Conservation (phyloP, 352 stramenopile species). For the Phytophthora uliginosa region DNA sequence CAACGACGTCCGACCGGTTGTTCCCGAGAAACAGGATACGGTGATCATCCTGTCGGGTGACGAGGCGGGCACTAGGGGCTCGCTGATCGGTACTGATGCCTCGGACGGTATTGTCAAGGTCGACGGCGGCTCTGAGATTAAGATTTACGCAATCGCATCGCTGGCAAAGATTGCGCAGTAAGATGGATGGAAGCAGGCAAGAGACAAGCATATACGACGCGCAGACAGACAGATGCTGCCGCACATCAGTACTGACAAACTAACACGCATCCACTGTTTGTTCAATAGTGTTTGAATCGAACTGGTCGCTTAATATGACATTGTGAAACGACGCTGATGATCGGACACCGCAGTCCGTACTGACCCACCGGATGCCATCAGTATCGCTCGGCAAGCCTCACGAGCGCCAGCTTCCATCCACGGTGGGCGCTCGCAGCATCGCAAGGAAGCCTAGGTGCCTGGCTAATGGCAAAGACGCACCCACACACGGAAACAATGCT, state of each 20-base stretch:
- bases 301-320: slow-evolving; percentile 24
- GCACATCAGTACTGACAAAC: slow-evolving; percentile 37
- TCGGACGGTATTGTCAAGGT: slow-evolving; percentile 92
- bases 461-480: background rate
- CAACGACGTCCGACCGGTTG: slow-evolving; percentile 77
- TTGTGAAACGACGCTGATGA: slow-evolving; percentile 34
- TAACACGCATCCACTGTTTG: slow-evolving; percentile 36
- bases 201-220: slow-evolving; percentile 27
- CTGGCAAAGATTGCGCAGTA: slow-evolving; percentile 89
- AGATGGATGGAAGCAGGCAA: slow-evolving; percentile 42
- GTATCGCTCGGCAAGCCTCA: slow-evolving; percentile 17
- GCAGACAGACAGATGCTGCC: slow-evolving; percentile 31
- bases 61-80: slow-evolving; percentile 86
- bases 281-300: slow-evolving; percentile 32
- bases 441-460: slow-evolving; percentile 17
- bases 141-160: slow-evolving; percentile 88
- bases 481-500: slow-evolving; percentile 47
- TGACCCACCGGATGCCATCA: slow-evolving; percentile 24
- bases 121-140: slow-evolving; percentile 90
- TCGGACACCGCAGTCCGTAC: background rate
- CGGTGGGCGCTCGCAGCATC: slow-evolving; percentile 5
- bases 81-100: slow-evolving; percentile 88
- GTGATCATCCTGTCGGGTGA: slow-evolving; percentile 90
- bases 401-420: slow-evolving; percentile 12
- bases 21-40: slow-evolving; percentile 89